Conservation (phyloP, 1,284 basidiomycete genomes). For the Anthracocystis panici-leucophaei region DNA sequence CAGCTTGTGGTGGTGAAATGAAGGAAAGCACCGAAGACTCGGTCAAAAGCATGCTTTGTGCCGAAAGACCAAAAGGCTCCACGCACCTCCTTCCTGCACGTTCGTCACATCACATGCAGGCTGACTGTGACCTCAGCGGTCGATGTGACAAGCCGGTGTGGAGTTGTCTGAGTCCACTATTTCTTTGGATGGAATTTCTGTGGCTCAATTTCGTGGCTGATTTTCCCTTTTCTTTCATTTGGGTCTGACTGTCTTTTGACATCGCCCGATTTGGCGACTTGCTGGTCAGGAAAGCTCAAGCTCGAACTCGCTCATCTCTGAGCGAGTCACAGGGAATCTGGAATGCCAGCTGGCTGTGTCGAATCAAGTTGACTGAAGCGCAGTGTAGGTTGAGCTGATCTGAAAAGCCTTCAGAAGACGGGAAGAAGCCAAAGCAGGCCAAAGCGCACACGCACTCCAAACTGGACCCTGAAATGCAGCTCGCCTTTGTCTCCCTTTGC, state of each 20-base stretch:
- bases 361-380: not conserved
- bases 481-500: not conserved
- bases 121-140: no score
- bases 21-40: no score
- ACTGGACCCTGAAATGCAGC: constrained; percentile 27
- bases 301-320: no score
- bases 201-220: not conserved
- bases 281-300: no score
- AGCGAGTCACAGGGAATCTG: not conserved
- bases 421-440: constrained; percentile 1
- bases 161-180: no score
- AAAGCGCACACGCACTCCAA: constrained; percentile 1
- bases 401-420: not conserved
- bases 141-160: no score
- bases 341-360: not conserved
- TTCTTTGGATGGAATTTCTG: not conserved
- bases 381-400: not conserved
- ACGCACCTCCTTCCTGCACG: no score
- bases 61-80: no score
- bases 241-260: not conserved
- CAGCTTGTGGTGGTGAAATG: not conserved
- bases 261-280: no score
- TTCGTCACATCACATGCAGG: no score
- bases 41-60: no score
- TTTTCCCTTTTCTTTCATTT: not conserved